Conservation (phyloP, 2,329 filamentous ascomycete genomes). For the Orbilia oligospora region DNA sequence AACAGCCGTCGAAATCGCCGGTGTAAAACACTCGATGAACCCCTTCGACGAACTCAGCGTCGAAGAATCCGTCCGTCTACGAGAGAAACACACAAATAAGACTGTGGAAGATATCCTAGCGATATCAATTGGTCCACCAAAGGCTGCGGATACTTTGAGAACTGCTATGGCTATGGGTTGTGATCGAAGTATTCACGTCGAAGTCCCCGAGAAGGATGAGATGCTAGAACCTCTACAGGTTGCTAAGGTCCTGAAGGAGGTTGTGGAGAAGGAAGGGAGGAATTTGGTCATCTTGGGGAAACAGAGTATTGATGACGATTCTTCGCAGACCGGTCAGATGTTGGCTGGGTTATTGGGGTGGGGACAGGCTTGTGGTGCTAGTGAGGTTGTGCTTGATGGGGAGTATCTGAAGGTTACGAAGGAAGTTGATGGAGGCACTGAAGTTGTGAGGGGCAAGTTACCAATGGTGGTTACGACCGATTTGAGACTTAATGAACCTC, state of each 20-base stretch:
- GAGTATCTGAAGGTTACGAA: conserved; percentile 82
- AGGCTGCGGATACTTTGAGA: conserved; percentile 87
- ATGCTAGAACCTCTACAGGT: conserved; percentile 87
- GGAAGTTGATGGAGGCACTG: conserved; percentile 95
- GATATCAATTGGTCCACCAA: conserved; percentile 88
- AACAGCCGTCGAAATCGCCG: conserved; percentile 90
- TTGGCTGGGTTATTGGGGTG: conserved; percentile 91
- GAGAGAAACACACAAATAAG: conserved; percentile 83
- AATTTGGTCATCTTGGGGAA: conserved; percentile 96
- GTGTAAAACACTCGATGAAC: conserved; percentile 98
- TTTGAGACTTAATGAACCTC: conserved; percentile 91
- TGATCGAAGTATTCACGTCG: conserved; percentile 90
- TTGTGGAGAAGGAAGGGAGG: conserved; percentile 85
- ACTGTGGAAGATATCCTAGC: conserved; percentile 93
- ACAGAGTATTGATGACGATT: conserved; percentile 98
- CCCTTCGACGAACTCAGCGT: conserved; percentile 98
- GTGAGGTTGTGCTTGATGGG: conserved; percentile 80
- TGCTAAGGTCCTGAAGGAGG: conserved; percentile 86
- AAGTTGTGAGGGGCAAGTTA: conserved; percentile 87
- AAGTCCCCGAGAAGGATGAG: conserved; percentile 78
- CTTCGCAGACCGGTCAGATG: conserved; percentile 97
- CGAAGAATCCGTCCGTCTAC: conserved; percentile 94
- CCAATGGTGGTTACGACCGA: conserved; percentile 97
- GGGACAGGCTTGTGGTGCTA: conserved; percentile 95
- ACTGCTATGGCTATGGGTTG: conserved; percentile 99